Percentiles rank a stretch among this genome's conserved stretches.
phyloP scores from a whole-genome alignment of 1,139 yeast species.

The Blastobotrys arbuscula region DNA sequence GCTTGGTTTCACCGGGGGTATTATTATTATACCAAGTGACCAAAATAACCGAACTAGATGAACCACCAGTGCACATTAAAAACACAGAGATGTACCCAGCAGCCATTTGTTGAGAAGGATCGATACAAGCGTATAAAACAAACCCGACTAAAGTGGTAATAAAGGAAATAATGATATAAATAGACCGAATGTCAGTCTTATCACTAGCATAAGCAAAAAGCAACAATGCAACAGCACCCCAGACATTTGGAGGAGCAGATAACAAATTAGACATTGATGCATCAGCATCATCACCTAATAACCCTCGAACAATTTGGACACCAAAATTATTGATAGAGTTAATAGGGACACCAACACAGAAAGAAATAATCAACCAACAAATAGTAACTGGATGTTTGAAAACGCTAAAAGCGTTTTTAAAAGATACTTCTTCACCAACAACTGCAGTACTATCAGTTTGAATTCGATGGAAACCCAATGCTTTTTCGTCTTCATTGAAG shows the following conservation, averaged over 20 bases:
- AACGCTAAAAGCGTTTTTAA: conserved; percentile 44
- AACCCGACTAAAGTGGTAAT: conserved; percentile 41
- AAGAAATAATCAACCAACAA: conserved; percentile 44
- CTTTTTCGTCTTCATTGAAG: conserved; percentile 33
- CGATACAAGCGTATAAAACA: conserved; percentile 43
- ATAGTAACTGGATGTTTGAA: conserved; percentile 48
- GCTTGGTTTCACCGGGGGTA: conserved; percentile 44
- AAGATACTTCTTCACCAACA: conserved; percentile 39
- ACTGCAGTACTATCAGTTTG: conserved; percentile 44
- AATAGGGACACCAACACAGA: conserved; percentile 45
- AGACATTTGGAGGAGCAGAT: conserved; percentile 53
- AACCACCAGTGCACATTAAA: conserved; percentile 48
- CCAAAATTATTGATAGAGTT: conserved; percentile 47
- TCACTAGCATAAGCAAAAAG: conserved; percentile 47
- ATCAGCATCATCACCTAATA: conserved; percentile 36
- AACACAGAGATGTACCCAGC: conserved; percentile 51
- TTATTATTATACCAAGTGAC: conserved; percentile 51
- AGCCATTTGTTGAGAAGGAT: conserved; percentile 36
- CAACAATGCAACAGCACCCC: conserved; percentile 46
- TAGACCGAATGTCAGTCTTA: conserved; percentile 39
- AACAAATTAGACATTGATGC: conserved; percentile 47
- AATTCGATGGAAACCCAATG: conserved; percentile 34
- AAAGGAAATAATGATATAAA: conserved; percentile 39
- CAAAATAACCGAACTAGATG: conserved; percentile 44
- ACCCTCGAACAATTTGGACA: conserved; percentile 47